Conservation (phyloP, 768 basidiomycete species). For the Crepidotus variabilis region DNA sequence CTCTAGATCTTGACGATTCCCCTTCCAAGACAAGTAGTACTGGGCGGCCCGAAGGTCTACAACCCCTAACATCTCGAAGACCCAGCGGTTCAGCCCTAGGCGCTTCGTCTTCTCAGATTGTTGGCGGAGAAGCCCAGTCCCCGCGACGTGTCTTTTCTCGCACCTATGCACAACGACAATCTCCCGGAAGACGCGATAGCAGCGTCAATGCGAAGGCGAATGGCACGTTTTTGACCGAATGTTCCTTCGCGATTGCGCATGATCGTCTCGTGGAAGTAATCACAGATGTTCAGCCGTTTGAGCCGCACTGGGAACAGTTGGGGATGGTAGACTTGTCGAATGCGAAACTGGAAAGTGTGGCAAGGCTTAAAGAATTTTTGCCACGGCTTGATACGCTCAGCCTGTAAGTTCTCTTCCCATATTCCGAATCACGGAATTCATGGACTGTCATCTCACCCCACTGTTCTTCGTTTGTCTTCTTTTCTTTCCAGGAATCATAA, state of each 20-base stretch:
- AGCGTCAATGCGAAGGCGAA: slow-evolving; percentile 30
- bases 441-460: slow-evolving; percentile 4
- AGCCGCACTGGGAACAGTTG: slow-evolving; percentile 90
- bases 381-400: slow-evolving; percentile 72
- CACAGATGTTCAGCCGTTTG: slow-evolving; percentile 92
- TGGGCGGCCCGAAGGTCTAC: slow-evolving; percentile 44
- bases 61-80: slow-evolving; percentile 39
- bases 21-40: slow-evolving; percentile 53
- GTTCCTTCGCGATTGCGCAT: slow-evolving; percentile 93
- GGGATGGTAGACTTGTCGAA: slow-evolving; percentile 67
- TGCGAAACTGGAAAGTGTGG: slow-evolving; percentile 76
- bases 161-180: slow-evolving; percentile 35
- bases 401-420: slow-evolving; percentile 51
- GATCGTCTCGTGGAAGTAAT: slow-evolving; percentile 89
- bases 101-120: slow-evolving; percentile 6
- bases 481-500: slow-evolving; percentile 57
- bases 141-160: slow-evolving; percentile 42
- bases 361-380: slow-evolving; percentile 83
- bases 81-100: slow-evolving; percentile 14
- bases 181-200: slow-evolving; percentile 26
- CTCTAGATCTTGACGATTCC: slow-evolving; percentile 32
- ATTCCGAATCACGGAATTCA: neutral
- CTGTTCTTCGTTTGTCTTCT: neutral
- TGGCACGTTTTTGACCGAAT: slow-evolving; percentile 82
- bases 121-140: slow-evolving; percentile 17